phyloP scores from a whole-genome alignment of 2,329 filamentous ascomycete genomes.

The Colletotrichum sp. region DNA sequence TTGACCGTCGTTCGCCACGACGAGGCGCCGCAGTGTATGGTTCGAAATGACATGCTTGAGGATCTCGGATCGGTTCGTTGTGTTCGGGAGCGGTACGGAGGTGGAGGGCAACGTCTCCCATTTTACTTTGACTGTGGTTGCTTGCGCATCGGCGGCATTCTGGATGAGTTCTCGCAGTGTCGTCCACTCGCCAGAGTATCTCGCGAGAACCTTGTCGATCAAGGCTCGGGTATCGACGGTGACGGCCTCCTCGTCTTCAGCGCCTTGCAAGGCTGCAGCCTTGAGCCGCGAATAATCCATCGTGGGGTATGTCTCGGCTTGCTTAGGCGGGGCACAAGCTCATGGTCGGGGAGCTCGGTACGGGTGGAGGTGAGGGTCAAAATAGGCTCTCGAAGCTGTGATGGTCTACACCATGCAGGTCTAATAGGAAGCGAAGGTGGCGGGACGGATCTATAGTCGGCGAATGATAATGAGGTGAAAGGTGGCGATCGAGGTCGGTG shows the following conservation, averaged over 20 bases:
- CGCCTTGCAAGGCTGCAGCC: constrained; percentile 84
- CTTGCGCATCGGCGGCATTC: constrained; percentile 97
- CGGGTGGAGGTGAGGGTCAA: background rate
- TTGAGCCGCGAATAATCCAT: constrained; percentile 82
- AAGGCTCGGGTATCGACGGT: constrained; percentile 96
- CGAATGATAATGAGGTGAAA: background rate
- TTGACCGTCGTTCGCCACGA: constrained; percentile 91
- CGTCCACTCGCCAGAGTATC: constrained; percentile 96
- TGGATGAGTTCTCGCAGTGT: constrained; percentile 92
- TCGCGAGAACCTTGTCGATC: constrained; percentile 96
- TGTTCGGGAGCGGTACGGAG: constrained; percentile 71
- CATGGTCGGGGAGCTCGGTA: background rate
- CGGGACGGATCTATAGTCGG: background rate
- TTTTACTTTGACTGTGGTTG: constrained; percentile 85
- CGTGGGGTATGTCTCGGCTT: constrained; percentile 16
- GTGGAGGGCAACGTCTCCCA: constrained; percentile 91
- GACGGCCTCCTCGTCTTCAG: constrained; percentile 93
- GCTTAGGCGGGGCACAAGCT: background rate
- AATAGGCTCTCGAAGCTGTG: background rate
- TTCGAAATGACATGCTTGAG: constrained; percentile 85
- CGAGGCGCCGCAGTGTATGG: constrained; percentile 84
- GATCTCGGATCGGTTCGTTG: constrained; percentile 70
- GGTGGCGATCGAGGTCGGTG: constrained; percentile 6
- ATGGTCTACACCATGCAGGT: background rate
- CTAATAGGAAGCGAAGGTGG: background rate